Evolutionary conservation across 2,329 filamentous ascomycete species (phyloP).

Genomic region (Fusarium pseudograminearum): DNA sequence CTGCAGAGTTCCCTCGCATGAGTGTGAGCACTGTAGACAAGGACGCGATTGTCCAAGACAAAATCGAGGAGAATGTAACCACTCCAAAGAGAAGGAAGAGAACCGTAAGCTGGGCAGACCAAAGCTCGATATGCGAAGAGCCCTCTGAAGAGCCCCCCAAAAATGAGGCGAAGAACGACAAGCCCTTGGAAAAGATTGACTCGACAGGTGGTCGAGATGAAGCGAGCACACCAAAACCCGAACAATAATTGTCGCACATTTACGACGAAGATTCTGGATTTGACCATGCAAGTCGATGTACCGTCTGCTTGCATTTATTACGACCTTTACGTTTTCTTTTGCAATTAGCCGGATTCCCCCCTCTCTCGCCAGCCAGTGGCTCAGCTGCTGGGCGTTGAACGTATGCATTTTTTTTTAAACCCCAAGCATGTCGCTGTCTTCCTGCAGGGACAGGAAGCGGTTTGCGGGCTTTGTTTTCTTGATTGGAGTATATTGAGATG

Average conservation of each 20-base stretch:
- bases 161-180: slow-evolving; percentile 5
- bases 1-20: slow-evolving; percentile 42
- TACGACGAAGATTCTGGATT: not conserved
- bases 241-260: slow-evolving; percentile 14
- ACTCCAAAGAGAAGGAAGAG: slow-evolving; percentile 39
- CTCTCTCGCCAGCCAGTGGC: slow-evolving; percentile 15
- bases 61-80: slow-evolving; percentile 31
- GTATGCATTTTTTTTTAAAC: slow-evolving; percentile 35
- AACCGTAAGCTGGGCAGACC: slow-evolving; percentile 44
- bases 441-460: slow-evolving; percentile 35
- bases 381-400: slow-evolving; percentile 19
- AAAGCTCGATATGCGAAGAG: slow-evolving; percentile 37
- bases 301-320: slow-evolving; percentile 5
- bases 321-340: slow-evolving; percentile 12
- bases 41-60: slow-evolving; percentile 29
- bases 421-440: slow-evolving; percentile 23
- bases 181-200: slow-evolving; percentile 35
- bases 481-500: slow-evolving; percentile 32
- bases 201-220: slow-evolving; percentile 18
- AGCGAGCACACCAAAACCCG: slow-evolving; percentile 5
- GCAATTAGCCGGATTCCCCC: slow-evolving; percentile 23
- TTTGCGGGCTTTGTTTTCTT: slow-evolving; percentile 7
- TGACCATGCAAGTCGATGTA: not conserved
- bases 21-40: slow-evolving; percentile 30
- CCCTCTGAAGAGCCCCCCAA: slow-evolving; percentile 22